Evolutionary conservation across 148 eudicot species (phyloP).

Genomic region (Rhododendron ferrugineum): DNA sequence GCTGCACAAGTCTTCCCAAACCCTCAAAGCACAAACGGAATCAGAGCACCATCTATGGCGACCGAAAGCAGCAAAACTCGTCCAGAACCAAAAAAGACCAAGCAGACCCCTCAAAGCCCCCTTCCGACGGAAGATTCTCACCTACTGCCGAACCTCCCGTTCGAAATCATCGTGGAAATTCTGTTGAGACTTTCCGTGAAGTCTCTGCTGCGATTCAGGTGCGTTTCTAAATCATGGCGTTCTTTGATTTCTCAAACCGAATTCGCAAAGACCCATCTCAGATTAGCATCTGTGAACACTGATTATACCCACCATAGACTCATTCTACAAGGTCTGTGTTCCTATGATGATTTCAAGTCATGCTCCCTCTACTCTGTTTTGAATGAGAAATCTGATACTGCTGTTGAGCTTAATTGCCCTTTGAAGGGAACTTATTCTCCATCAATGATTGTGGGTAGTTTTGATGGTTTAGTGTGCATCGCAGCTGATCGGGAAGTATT

Average conservation of each 20-base stretch:
- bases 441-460: background rate
- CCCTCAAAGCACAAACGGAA: background rate
- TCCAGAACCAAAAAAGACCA: background rate
- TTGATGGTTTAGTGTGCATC: slow-evolving; percentile 28
- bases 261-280: slow-evolving; percentile 21
- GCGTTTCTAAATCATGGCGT: slow-evolving; percentile 27
- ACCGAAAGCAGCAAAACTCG: background rate
- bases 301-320: no score
- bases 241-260: slow-evolving; percentile 24
- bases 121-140: background rate
- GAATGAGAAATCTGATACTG: background rate
- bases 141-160: slow-evolving; percentile 3
- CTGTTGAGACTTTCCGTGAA: slow-evolving; percentile 8
- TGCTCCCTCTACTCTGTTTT: background rate
- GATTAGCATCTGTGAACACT: no score
- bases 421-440: no score
- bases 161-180: slow-evolving; percentile 18
- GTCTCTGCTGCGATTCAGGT: slow-evolving; percentile 12
- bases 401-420: background rate
- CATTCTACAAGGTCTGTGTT: no score
- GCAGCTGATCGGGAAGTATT: background rate
- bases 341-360: background rate
- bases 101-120: background rate
- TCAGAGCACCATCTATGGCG: background rate
- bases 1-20: background rate